These are phyloP conservation scores for Arabis alpina DNA, from an alignment of 345 rosid species.

Conservation along the genomic window DNA sequence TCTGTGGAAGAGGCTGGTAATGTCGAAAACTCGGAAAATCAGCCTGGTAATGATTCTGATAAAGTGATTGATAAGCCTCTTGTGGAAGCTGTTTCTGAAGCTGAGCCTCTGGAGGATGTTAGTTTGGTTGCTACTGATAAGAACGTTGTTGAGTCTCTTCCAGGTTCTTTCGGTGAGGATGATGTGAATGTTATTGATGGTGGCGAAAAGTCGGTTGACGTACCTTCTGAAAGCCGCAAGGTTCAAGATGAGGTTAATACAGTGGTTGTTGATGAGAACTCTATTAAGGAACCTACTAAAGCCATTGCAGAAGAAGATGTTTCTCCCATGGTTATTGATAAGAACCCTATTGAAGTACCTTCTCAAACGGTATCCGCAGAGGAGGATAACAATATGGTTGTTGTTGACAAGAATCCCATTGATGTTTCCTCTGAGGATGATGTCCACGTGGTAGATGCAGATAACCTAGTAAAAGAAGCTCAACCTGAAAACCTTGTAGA, in stretches of 20 bases:
- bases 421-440: slow-evolving; percentile 43
- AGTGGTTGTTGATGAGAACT: slow-evolving; percentile 44
- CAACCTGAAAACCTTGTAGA: slow-evolving; percentile 43
- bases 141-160: slow-evolving; percentile 4
- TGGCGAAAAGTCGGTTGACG: slow-evolving; percentile 25
- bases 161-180: slow-evolving; percentile 32
- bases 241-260: slow-evolving; percentile 37
- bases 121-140: slow-evolving; percentile 26
- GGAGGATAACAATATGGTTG: slow-evolving; percentile 45
- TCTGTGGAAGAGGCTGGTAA: slow-evolving; percentile 14
- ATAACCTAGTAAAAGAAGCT: slow-evolving; percentile 26
- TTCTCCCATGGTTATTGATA: slow-evolving; percentile 35
- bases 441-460: slow-evolving; percentile 36
- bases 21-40: slow-evolving; percentile 4
- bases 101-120: slow-evolving; percentile 24
- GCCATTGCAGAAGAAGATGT: slow-evolving; percentile 44
- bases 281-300: slow-evolving; percentile 42
- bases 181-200: slow-evolving; percentile 21
- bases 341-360: slow-evolving; percentile 41
- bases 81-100: slow-evolving; percentile 30
- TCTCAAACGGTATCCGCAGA: slow-evolving; percentile 40
- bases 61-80: slow-evolving; percentile 38
- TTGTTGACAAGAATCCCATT: slow-evolving; percentile 43
- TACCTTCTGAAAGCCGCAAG: slow-evolving; percentile 22
- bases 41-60: slow-evolving; percentile 13